Conservation (phyloP, 2,329 filamentous ascomycete genomes). For the Parafenestella ontariensis region DNA sequence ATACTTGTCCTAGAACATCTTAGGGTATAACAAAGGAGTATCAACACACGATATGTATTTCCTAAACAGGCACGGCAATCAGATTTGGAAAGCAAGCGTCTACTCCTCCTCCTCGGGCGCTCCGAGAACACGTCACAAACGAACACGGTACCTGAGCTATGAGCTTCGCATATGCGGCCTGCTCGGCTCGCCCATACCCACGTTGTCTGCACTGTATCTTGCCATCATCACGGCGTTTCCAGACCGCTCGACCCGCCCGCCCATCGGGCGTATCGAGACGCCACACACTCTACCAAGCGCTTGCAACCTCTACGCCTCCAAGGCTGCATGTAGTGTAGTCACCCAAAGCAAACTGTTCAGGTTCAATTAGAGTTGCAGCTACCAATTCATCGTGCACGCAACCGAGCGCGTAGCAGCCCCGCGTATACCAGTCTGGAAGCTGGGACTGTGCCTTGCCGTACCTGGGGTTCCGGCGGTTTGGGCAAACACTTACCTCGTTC, state of each 20-base stretch:
- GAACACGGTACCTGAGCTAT: slow-evolving; percentile 5
- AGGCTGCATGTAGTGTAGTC: slow-evolving; percentile 9
- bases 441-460: slow-evolving; percentile 15
- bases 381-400: slow-evolving; percentile 15
- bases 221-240: slow-evolving; percentile 10
- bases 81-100: background rate
- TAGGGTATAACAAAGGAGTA: background rate
- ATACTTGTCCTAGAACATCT: too few species aligned
- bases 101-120: slow-evolving; percentile 2
- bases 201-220: slow-evolving; percentile 11
- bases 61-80: background rate
- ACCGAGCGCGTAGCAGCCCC: slow-evolving; percentile 19
- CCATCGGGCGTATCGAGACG: too few species aligned
- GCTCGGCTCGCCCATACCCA: slow-evolving; percentile 13
- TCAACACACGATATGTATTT: background rate
- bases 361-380: slow-evolving; percentile 38
- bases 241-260: slow-evolving; percentile 17
- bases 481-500: slow-evolving; percentile 6
- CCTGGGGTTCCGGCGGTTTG: slow-evolving; percentile 27
- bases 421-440: slow-evolving; percentile 14
- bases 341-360: slow-evolving; percentile 16
- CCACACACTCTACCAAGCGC: slow-evolving; percentile 23
- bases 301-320: slow-evolving; percentile 5
- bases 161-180: slow-evolving; percentile 1
- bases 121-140: slow-evolving; percentile 12